Evolutionary conservation across 306 rosid genomes (phyloP), one percentile per base, ranked within the genome.

Genomic region (Inga oerstediana): DNA sequence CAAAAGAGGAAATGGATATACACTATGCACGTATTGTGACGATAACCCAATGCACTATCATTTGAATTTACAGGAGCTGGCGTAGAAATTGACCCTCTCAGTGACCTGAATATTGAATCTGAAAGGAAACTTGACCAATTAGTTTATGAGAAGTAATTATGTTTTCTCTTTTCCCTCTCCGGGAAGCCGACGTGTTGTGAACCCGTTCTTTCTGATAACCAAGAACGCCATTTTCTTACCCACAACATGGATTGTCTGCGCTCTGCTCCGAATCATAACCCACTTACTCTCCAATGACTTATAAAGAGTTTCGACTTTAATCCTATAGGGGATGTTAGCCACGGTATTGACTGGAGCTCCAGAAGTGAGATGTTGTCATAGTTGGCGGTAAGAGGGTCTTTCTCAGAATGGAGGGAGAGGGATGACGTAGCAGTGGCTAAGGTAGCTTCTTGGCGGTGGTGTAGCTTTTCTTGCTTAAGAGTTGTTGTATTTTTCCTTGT

Each of bases 141-240:
- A 24, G 99, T 97, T 20, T 78, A 88, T 15, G 93, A 94, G 83
- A 97, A 94, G 99, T 97, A 91, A 86, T 81, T 19, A 80, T 24
- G 24, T 44, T 77, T 52, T 46, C 35, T 2, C 24, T 27, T 58
- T 43, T 4, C 37, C 20, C 6, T 44, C 27, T 1, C 1, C 27
- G 27, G 1, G 27, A 27, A 27, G 27, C 27, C 27, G 27, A 27
- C 27, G 27, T 27, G 27, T 27, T 27, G 99, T 91, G 77, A 85
- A 97, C 0, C 98, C 97, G 3, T 35, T 78, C 79, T 97, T 93
- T 39, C 99, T 87, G 1, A 97, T 68, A 2, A 97, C 94, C 67
- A 94, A 15, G 51, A 97, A 97, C 1, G 94, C 90, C 98, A 96
- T 93, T 74, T 94, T 97, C 92, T 97, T 97, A 75, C 92, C 93